Conservation (phyloP, 352 stramenopile genomes). For the Globisporangium carolinianum region DNA sequence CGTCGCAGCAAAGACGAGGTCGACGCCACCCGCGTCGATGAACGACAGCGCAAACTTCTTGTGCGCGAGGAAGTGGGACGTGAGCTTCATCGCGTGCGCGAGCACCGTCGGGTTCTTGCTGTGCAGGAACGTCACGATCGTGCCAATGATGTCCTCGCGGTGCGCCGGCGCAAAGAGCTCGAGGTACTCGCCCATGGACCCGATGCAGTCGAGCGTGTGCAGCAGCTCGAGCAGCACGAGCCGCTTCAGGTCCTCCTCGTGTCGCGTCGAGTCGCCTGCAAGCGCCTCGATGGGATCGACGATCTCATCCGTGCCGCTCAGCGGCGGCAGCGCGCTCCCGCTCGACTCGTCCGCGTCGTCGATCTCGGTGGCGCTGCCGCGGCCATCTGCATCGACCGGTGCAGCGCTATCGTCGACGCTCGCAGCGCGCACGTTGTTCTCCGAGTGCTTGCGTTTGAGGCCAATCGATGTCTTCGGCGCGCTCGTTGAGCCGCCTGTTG, state of each 20-base stretch:
- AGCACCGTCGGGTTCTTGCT: conserved; percentile 77
- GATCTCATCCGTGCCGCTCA: not conserved
- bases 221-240: conserved; percentile 79
- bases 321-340: not conserved
- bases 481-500: not conserved
- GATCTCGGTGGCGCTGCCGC: conserved; percentile 1
- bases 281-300: not conserved
- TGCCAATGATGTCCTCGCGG: conserved; percentile 80
- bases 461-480: conserved; percentile 7
- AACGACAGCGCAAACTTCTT: conserved; percentile 81
- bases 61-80: conserved; percentile 80
- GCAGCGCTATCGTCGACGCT: conserved; percentile 21
- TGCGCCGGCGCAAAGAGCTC: conserved; percentile 76
- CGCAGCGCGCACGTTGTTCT: conserved; percentile 12
- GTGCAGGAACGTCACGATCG: conserved; percentile 78
- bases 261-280: conserved; percentile 30
- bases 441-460: conserved; percentile 43
- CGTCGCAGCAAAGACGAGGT: conserved; percentile 58
- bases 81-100: conserved; percentile 77
- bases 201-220: conserved; percentile 79
- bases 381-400: not conserved
- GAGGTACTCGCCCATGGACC: conserved; percentile 79
- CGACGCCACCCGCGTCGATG: conserved; percentile 65
- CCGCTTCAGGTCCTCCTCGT: conserved; percentile 75
- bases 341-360: conserved; percentile 4